These are phyloP conservation scores for Aureobasidium sp. DNA, from an alignment of 2,329 filamentous ascomycete species.

Conservation along the genomic window DNA sequence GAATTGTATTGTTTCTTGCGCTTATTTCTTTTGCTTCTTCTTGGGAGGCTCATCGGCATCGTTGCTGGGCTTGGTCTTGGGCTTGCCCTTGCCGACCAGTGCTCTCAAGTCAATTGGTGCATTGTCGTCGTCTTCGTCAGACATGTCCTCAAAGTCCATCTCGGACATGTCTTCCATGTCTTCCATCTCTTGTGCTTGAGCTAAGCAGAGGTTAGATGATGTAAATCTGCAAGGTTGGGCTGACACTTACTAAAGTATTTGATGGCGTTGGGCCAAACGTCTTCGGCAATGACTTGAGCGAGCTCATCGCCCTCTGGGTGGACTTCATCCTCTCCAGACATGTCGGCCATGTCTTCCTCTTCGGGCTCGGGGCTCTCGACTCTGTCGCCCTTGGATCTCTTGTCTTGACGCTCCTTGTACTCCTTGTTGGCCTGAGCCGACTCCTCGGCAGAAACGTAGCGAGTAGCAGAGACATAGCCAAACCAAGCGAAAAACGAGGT, in stretches of 20 bases:
- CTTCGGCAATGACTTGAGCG: constrained; percentile 72
- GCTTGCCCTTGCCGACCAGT: constrained; percentile 39
- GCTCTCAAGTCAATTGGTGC: constrained; percentile 40
- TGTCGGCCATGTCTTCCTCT: constrained; percentile 50
- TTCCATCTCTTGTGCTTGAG: constrained; percentile 62
- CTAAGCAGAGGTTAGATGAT: neutral
- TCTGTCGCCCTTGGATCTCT: constrained; percentile 33
- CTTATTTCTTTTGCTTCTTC: constrained; percentile 31
- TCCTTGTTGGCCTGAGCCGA: constrained; percentile 53
- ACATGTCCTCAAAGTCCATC: constrained; percentile 45
- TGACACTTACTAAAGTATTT: constrained; percentile 78
- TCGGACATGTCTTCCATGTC: constrained; percentile 49
- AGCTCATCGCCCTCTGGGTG: constrained; percentile 83
- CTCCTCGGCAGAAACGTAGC: constrained; percentile 65
- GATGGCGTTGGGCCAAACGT: constrained; percentile 80
- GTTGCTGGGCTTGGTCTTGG: constrained; percentile 23
- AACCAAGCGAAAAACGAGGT: constrained; percentile 88
- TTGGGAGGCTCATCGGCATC: constrained; percentile 26
- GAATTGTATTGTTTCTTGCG: neutral
- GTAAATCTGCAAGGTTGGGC: neutral
- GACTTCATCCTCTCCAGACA: constrained; percentile 67
- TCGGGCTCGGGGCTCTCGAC: constrained; percentile 42
- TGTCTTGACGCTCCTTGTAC: constrained; percentile 50
- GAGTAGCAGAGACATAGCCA: constrained; percentile 58
- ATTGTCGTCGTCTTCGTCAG: constrained; percentile 48